These are phyloP conservation scores for Neurospora sp. DNA, from an alignment of 495 filamentous ascomycete species.

Conservation along the genomic window DNA sequence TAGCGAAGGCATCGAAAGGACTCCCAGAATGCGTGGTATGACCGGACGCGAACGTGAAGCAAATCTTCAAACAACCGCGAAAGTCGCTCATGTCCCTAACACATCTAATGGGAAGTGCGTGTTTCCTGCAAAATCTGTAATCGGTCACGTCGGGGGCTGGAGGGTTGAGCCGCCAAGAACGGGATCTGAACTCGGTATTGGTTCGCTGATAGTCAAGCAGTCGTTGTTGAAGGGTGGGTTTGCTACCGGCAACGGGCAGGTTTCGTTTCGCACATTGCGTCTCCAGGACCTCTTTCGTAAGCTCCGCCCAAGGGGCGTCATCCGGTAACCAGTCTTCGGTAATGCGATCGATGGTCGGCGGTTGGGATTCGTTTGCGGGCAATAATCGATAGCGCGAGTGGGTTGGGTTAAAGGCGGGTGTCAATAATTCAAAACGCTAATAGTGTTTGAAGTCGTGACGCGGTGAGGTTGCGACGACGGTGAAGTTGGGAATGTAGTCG, in stretches of 20 bases:
- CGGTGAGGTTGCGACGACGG: neutral
- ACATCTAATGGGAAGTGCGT: neutral
- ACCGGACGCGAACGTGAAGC: neutral
- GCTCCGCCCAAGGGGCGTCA: neutral
- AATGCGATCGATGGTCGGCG: neutral
- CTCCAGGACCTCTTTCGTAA: neutral
- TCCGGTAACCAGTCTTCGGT: neutral
- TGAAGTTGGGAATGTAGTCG: no score
- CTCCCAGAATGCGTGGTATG: neutral
- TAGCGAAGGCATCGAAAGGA: neutral
- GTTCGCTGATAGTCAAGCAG: neutral
- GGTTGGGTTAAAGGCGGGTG: neutral
- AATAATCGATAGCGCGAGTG: neutral
- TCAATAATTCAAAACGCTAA: neutral
- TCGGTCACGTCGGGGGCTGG: neutral
- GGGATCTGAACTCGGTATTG: neutral
- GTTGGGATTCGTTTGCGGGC: neutral
- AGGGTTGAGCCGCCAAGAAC: neutral
- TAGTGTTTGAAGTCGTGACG: neutral
- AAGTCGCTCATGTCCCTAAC: neutral
- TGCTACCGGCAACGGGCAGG: neutral
- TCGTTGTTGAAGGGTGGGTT: neutral
- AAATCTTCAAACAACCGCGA: neutral
- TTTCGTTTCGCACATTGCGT: neutral
- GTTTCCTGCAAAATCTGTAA: neutral